Percentiles rank a stretch among this genome's conserved stretches.
Conservation (phyloP, 2,329 filamentous ascomycete genomes). For the Chaetomium sp. region DNA sequence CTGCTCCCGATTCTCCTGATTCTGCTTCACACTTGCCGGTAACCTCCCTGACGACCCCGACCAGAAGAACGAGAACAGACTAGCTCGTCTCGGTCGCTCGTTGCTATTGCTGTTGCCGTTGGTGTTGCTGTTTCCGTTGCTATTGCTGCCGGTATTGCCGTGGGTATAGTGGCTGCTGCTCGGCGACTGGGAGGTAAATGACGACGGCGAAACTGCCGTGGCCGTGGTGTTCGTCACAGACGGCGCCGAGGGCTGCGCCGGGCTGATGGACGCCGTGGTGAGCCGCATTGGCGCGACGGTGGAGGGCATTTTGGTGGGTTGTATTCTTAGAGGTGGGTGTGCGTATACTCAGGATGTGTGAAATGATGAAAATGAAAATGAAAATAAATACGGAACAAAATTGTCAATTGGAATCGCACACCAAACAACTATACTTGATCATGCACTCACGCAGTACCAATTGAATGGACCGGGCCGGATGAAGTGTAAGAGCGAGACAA, state of each 20-base stretch:
- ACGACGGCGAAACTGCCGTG: conserved; percentile 1
- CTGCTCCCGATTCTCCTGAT: no score
- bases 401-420: no score
- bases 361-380: not conserved
- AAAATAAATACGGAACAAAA: no score
- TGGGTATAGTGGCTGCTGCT: not conserved
- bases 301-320: conserved; percentile 1
- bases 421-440: no score
- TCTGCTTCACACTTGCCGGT: no score
- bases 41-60: not conserved
- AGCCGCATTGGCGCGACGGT: conserved; percentile 1
- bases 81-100: not conserved
- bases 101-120: not conserved
- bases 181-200: not conserved
- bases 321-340: not conserved
- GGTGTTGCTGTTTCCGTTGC: no score
- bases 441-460: no score
- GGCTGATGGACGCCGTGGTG: conserved; percentile 1
- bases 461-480: no score
- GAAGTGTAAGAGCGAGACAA: no score
- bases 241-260: conserved; percentile 10
- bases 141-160: no score
- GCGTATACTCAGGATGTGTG: not conserved
- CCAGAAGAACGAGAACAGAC: conserved; percentile 8
- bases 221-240: conserved; percentile 16